Percentiles rank a stretch among this genome's conserved stretches.
These are phyloP conservation scores for Malbranchea cinnamomea DNA, from an alignment of 2,329 filamentous ascomycete species.

Conservation along the genomic window DNA sequence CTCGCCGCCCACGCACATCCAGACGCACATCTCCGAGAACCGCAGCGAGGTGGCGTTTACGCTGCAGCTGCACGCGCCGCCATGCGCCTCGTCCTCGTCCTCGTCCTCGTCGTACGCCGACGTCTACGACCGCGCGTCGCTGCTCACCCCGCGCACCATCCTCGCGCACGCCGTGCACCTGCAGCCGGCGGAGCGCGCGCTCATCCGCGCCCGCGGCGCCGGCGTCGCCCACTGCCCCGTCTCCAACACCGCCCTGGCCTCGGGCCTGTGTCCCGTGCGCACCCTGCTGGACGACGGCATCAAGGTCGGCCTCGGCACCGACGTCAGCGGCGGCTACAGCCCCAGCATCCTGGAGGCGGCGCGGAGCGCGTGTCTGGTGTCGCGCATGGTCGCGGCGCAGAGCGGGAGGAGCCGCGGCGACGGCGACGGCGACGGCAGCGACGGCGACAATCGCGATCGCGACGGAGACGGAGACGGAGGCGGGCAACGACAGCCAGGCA, in stretches of 20 bases:
- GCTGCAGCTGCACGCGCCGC: slow-evolving; percentile 51
- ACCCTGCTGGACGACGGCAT: slow-evolving; percentile 60
- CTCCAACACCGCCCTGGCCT: slow-evolving; percentile 69
- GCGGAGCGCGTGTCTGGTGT: slow-evolving; percentile 65
- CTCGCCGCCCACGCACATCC: slow-evolving; percentile 46
- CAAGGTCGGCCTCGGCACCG: slow-evolving; percentile 73
- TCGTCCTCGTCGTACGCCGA: slow-evolving; percentile 54
- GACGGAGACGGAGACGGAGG: too few relatives aligned
- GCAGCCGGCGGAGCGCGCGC: slow-evolving; percentile 45
- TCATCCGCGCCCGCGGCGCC: slow-evolving; percentile 46
- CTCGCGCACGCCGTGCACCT: slow-evolving; percentile 78
- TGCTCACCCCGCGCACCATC: slow-evolving; percentile 60
- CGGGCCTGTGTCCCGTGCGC: slow-evolving; percentile 62
- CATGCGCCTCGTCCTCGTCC: too few relatives aligned
- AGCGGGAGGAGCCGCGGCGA: slow-evolving; percentile 19
- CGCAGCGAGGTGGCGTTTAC: slow-evolving; percentile 58
- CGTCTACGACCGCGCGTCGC: slow-evolving; percentile 60
- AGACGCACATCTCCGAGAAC: slow-evolving; percentile 89
- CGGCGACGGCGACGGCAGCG: too few relatives aligned
- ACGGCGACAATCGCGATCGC: too few relatives aligned
- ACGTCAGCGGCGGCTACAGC: slow-evolving; percentile 78
- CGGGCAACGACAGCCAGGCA: slow-evolving; percentile 14
- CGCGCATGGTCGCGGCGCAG: slow-evolving; percentile 50
- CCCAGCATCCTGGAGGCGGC: slow-evolving; percentile 70
- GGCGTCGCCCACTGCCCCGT: slow-evolving; percentile 78